These are phyloP conservation scores for Hypoxylon sp. DNA, from an alignment of 2,329 filamentous ascomycete genomes.

Conservation along the genomic window DNA sequence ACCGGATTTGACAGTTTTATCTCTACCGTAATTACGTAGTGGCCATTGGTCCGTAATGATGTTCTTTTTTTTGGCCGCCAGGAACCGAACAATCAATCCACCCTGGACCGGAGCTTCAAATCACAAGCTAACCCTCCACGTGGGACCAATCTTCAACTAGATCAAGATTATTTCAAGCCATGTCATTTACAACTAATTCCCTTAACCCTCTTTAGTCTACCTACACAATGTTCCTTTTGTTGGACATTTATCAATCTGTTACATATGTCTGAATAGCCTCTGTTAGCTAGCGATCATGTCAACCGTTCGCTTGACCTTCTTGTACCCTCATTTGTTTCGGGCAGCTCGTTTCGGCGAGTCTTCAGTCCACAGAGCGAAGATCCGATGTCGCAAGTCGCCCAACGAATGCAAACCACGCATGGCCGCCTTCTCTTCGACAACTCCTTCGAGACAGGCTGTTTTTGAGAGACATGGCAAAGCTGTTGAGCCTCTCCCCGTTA, in stretches of 20 bases:
- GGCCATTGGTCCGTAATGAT: too few relatives aligned
- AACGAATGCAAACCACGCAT: constrained; percentile 41
- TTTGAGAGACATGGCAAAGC: constrained; percentile 69
- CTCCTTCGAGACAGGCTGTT: constrained; percentile 50
- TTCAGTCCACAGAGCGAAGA: constrained; percentile 54
- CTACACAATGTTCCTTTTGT: constrained; percentile 29
- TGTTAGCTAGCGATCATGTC: constrained; percentile 59
- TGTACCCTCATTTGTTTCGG: constrained; percentile 74
- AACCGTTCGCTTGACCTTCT: constrained; percentile 68
- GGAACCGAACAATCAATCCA: too few relatives aligned
- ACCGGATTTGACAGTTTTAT: too few relatives aligned
- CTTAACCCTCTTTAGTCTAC: constrained; percentile 5
- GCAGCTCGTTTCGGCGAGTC: constrained; percentile 57
- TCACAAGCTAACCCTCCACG: constrained; percentile 25
- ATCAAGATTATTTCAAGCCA: constrained; percentile 9
- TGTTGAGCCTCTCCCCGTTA: constrained; percentile 59
- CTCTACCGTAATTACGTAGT: too few relatives aligned
- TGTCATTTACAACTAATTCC: constrained; percentile 9
- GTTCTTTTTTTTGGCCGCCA: constrained; percentile 2
- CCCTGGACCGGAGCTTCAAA: constrained; percentile 1
- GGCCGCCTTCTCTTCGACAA: constrained; percentile 51
- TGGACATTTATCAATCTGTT: constrained; percentile 8
- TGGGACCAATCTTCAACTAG: constrained; percentile 22
- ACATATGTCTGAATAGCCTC: constrained; percentile 10
- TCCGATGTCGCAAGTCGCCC: constrained; percentile 47